Percentiles rank a stretch among this genome's conserved stretches.
Evolutionary conservation across 1,139 yeast genomes (phyloP).

Genomic region (Debaryomycetaceae sp.): DNA sequence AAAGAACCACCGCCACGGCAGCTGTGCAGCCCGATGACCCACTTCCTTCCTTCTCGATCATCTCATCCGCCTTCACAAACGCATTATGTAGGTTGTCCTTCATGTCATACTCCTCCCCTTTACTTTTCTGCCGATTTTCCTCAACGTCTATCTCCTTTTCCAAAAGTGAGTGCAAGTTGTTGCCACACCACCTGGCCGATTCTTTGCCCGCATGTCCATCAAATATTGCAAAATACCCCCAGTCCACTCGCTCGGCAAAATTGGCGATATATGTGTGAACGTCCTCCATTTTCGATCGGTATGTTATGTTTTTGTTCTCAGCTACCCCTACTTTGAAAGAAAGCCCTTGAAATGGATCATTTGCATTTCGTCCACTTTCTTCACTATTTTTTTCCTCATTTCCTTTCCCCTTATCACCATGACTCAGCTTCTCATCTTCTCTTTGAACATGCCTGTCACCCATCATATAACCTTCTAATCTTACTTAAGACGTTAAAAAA

Average conservation of each 20-base stretch:
- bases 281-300: conserved; percentile 92
- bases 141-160: conserved; percentile 45
- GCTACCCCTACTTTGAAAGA: conserved; percentile 84
- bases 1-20: conserved; percentile 85
- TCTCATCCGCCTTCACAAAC: conserved; percentile 71
- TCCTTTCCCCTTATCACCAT: neutral
- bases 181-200: conserved; percentile 95
- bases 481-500: neutral
- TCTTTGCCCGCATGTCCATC: conserved; percentile 98
- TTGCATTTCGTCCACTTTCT: neutral
- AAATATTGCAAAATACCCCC: conserved; percentile 95
- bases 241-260: conserved; percentile 82
- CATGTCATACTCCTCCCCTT: conserved; percentile 23
- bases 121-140: conserved; percentile 5
- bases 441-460: neutral
- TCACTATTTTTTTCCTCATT: neutral
- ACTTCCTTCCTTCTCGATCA: conserved; percentile 55
- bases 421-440: neutral
- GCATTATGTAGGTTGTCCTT: conserved; percentile 55
- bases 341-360: conserved; percentile 47
- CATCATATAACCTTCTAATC: neutral
- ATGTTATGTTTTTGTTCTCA: conserved; percentile 78
- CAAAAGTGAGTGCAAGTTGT: conserved; percentile 68
- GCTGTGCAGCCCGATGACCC: conserved; percentile 92
- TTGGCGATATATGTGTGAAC: conserved; percentile 92